Percentiles rank a stretch among this genome's conserved stretches.
Conservation (phyloP, 768 basidiomycete species). For the Mycena albidolilacea region DNA sequence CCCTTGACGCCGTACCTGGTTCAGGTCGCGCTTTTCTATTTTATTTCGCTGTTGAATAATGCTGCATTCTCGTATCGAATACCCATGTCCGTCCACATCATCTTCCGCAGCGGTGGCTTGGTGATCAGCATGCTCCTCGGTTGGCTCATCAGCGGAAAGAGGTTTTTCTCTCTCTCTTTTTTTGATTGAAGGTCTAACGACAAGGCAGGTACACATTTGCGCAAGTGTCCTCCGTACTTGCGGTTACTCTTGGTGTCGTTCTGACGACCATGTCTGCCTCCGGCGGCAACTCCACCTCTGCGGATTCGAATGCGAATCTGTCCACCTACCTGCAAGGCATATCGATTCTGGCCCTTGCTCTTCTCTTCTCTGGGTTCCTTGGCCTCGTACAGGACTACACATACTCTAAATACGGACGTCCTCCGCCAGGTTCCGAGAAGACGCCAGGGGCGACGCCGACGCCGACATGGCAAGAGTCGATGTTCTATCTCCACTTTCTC, state of each 20-base stretch:
- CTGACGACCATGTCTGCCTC: slow-evolving; percentile 87
- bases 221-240: slow-evolving; percentile 83
- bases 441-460: slow-evolving; percentile 34
- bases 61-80: slow-evolving; percentile 90
- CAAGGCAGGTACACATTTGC: slow-evolving; percentile 68
- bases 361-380: slow-evolving; percentile 85
- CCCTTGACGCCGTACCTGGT: slow-evolving; percentile 81
- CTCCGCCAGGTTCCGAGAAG: slow-evolving; percentile 24
- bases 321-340: slow-evolving; percentile 80
- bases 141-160: slow-evolving; percentile 74
- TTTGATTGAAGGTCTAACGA: slow-evolving; percentile 8
- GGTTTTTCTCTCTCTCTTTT: slow-evolving; percentile 51
- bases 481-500: slow-evolving; percentile 93
- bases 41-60: slow-evolving; percentile 89
- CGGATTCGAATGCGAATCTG: slow-evolving; percentile 41
- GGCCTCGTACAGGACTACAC: slow-evolving; percentile 91
- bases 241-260: slow-evolving; percentile 85
- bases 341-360: slow-evolving; percentile 78
- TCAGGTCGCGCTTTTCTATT: slow-evolving; percentile 88
- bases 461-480: slow-evolving; percentile 85
- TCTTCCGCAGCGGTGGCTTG: slow-evolving; percentile 92
- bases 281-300: slow-evolving; percentile 37
- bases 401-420: slow-evolving; percentile 54
- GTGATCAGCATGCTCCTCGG: slow-evolving; percentile 89
- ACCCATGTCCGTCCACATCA: slow-evolving; percentile 94